phyloP scores from a whole-genome alignment of 2,329 filamentous ascomycete species.

The Ascochyta pisi region DNA sequence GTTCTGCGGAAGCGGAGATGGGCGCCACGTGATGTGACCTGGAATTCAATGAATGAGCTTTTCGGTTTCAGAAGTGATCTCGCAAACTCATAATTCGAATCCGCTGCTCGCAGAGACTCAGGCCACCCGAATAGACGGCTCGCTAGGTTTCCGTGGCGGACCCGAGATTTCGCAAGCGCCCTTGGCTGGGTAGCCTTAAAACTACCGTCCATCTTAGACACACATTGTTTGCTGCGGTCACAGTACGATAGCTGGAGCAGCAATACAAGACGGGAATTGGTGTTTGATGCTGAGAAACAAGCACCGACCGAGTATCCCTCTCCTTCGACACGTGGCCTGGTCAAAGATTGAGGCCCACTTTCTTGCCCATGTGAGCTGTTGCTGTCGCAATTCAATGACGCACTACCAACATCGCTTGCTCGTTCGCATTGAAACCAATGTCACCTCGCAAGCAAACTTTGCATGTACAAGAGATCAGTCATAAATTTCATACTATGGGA shows the following conservation, averaged over 20 bases:
- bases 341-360: neutral
- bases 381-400: neutral
- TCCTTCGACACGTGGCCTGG: neutral
- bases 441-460: neutral
- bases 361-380: neutral
- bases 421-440: neutral
- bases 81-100: neutral
- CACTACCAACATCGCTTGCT: neutral
- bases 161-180: conserved; percentile 2
- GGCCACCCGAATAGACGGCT: neutral
- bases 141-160: conserved; percentile 6
- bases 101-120: neutral
- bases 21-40: conserved; percentile 8
- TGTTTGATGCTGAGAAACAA: neutral
- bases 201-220: neutral
- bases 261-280: neutral
- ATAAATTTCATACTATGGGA: conserved; percentile 20
- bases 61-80: neutral
- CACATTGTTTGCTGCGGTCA: neutral
- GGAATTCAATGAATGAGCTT: neutral
- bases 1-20: conserved; percentile 6
- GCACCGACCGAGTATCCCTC: neutral
- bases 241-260: neutral
- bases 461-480: neutral
- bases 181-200: conserved; percentile 6